Base-by-base conservation (phyloP, 2,329 filamentous ascomycete genomes). In the Fusarium gaditjirri region DNA sequence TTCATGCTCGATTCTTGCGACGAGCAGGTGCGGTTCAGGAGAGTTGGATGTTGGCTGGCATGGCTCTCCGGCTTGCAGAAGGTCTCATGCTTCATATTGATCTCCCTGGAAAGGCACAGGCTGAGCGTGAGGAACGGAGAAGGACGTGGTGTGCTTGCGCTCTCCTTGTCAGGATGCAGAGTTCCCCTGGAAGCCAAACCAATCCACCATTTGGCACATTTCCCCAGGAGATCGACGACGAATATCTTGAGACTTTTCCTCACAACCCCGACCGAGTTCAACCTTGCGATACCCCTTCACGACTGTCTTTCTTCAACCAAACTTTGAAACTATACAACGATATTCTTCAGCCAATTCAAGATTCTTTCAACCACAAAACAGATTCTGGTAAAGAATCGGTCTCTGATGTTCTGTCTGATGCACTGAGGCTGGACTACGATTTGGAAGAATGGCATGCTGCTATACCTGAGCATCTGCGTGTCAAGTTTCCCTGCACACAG, bases 121-220 rank as follows among this genome's bases (percentile, higher is more conserved):
- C 72, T 9, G 76, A 76, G 36, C 63, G 57, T 1, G 76, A 77
- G 42, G 76, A 77, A 56, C 54, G 72, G 6, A 65, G 70, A 33
- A 77, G 76, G 65, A 76, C 72, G 5, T 77, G 76, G 76, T 77
- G 76, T 50, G 66, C 75, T 52, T 77, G 73, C 33, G 68, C 68
- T 13, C 43, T 76, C 6, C 59, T 75, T 46, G 44, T 76, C 9
- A 71, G 74, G 21, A 72, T 75, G 53, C 75, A 77, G 61, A 71
- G 60, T 13, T 61, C 67, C 17, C 49, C 65, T 14, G 68, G 68
- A 23, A 68, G 65, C 27, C 66, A 58, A 27, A 60, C 60, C 13
- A 57, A 39, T 4, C 54, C 56, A 11, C 25, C 14, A 29, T 73
- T 77, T 58, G 76, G 72, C 49, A 52, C 35, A 3, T 23, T 76